Conservation (phyloP, 345 rosid species). For the Citrus maxima region DNA sequence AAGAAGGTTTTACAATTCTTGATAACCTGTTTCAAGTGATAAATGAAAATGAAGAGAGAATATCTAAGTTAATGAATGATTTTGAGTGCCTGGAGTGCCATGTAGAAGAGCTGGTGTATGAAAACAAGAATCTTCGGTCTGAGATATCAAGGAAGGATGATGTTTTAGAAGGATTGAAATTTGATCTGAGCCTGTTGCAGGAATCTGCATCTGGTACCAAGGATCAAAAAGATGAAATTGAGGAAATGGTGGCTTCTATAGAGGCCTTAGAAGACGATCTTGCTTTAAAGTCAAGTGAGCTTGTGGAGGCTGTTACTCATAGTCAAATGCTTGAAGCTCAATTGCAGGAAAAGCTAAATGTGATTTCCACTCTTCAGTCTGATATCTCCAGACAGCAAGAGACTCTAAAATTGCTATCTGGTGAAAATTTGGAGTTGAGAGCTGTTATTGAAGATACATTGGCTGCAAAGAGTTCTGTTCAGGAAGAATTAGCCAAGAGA, state of each 20-base stretch:
- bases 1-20: slow-evolving; percentile 30
- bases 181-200: slow-evolving; percentile 84
- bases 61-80: slow-evolving; percentile 45
- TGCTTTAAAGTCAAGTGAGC: slow-evolving; percentile 50
- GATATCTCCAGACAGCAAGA: slow-evolving; percentile 38
- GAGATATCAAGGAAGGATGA: slow-evolving; percentile 84
- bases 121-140: slow-evolving; percentile 50
- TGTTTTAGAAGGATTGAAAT: slow-evolving; percentile 68
- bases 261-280: slow-evolving; percentile 75
- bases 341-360: slow-evolving; percentile 59
- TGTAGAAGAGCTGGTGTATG: slow-evolving; percentile 48
- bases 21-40: slow-evolving; percentile 48
- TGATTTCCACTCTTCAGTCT: slow-evolving; percentile 45
- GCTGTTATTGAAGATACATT: slow-evolving; percentile 43
- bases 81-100: slow-evolving; percentile 48
- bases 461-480: slow-evolving; percentile 43
- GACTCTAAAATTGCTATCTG: slow-evolving; percentile 27
- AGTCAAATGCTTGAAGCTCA: slow-evolving; percentile 54
- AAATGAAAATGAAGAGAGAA: slow-evolving; percentile 40
- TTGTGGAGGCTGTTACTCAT: slow-evolving; percentile 48
- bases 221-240: slow-evolving; percentile 80
- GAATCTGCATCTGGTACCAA: slow-evolving; percentile 79
- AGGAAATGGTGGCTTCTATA: slow-evolving; percentile 54
- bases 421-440: slow-evolving; percentile 53
- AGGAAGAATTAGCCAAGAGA: slow-evolving; percentile 55